Evolutionary conservation across 345 rosid genomes (phyloP).

Genomic region (Brassica juncea): DNA sequence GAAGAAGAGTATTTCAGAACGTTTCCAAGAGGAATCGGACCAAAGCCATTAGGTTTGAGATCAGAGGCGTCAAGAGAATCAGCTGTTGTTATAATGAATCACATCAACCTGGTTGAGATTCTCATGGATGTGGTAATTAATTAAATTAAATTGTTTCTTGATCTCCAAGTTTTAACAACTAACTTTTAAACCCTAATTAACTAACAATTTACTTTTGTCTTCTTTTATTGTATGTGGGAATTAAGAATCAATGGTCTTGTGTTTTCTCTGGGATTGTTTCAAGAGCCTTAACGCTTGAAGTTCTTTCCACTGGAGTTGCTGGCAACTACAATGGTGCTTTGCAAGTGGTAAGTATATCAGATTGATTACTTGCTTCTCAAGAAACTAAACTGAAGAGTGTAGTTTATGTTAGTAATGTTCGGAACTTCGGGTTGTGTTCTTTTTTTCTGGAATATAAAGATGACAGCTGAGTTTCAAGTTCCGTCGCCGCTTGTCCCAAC

Average conservation of each 20-base stretch:
- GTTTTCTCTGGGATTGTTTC: constrained; percentile 90
- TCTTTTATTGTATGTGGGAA: constrained; percentile 13
- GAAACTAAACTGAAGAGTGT: not conserved
- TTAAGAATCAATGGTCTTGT: constrained; percentile 86
- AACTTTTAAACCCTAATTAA: not conserved
- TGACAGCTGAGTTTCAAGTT: constrained; percentile 96
- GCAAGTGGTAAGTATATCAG: constrained; percentile 69
- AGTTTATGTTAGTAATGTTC: not conserved
- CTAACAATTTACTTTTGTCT: not conserved
- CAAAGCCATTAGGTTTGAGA: constrained; percentile 70
- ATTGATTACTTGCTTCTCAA: constrained; percentile 32
- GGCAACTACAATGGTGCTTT: constrained; percentile 98
- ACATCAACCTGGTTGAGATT: constrained; percentile 82
- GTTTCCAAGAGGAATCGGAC: constrained; percentile 87
- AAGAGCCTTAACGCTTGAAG: constrained; percentile 85
- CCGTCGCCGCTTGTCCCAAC: constrained; percentile 88
- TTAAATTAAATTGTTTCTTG: not conserved
- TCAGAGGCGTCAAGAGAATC: constrained; percentile 92
- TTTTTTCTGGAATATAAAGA: constrained; percentile 44
- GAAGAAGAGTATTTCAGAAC: constrained; percentile 84
- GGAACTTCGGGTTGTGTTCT: not conserved
- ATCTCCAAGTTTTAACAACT: not conserved
- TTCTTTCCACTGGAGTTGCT: constrained; percentile 94
- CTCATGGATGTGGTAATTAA: constrained; percentile 92
- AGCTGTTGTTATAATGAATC: constrained; percentile 84